These are phyloP conservation scores for Cutaneotrichosporon sp. DNA, from an alignment of 1,284 basidiomycete species.

Conservation along the genomic window DNA sequence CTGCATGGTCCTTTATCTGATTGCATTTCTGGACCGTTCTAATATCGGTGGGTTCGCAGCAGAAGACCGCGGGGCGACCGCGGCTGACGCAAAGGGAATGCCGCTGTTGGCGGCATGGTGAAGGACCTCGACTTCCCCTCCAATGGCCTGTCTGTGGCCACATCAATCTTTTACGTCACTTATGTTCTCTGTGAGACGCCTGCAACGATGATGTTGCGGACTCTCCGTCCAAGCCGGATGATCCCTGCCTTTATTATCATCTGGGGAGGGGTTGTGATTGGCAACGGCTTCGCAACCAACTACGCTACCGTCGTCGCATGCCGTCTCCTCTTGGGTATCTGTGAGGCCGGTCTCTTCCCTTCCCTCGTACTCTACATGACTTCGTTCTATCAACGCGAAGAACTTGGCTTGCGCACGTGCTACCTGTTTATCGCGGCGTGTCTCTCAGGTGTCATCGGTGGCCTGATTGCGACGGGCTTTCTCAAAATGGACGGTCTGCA, in stretches of 20 bases:
- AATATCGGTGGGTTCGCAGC: constrained; percentile 9
- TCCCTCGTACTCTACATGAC: constrained; percentile 25
- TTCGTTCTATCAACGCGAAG: constrained; percentile 28
- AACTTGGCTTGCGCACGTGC: constrained; percentile 27
- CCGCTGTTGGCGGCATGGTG: constrained; percentile 15
- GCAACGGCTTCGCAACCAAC: constrained; percentile 15
- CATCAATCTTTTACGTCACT: constrained; percentile 28
- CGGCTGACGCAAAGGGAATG: constrained; percentile 13
- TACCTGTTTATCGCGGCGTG: constrained; percentile 37
- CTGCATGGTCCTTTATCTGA: constrained; percentile 13
- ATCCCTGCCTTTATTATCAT: constrained; percentile 20
- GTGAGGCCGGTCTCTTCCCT: constrained; percentile 32
- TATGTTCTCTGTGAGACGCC: constrained; percentile 37
- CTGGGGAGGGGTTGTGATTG: constrained; percentile 29
- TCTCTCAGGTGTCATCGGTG: constrained; percentile 31
- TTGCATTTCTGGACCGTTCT: constrained; percentile 13
- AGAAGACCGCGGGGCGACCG: no score
- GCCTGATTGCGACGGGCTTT: constrained; percentile 24
- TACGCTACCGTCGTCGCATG: constrained; percentile 24
- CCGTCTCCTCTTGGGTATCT: constrained; percentile 29
- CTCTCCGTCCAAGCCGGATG: constrained; percentile 22
- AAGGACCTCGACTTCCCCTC: constrained; percentile 15
- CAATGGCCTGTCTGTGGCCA: constrained; percentile 13
- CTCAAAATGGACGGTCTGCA: constrained; percentile 13
- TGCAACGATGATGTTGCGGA: constrained; percentile 30